These are phyloP conservation scores for Arachnomyces sp. DNA, from an alignment of 2,329 filamentous ascomycete genomes.

Conservation along the genomic window DNA sequence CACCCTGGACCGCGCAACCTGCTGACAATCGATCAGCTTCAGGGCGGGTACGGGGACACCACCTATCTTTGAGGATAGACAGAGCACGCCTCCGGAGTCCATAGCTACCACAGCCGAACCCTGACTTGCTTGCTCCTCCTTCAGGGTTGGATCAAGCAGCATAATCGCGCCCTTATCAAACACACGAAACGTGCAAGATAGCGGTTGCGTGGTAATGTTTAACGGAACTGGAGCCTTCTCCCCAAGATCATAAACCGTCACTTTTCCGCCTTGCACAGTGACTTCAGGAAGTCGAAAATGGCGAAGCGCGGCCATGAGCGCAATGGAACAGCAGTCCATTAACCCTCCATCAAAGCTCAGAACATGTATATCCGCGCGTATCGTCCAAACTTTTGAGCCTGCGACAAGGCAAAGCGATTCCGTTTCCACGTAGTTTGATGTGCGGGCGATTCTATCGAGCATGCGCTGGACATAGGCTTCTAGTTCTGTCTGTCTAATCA, in stretches of 20 bases:
- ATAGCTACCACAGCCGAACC: slow-evolving; percentile 71
- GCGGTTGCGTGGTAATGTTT: slow-evolving; percentile 83
- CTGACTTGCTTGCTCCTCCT: slow-evolving; percentile 50
- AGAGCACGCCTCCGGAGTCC: slow-evolving; percentile 84
- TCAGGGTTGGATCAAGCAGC: slow-evolving; percentile 39
- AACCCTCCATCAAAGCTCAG: slow-evolving; percentile 86
- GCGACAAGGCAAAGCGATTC: slow-evolving; percentile 92
- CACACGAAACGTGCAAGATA: slow-evolving; percentile 84
- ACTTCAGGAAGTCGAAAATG: slow-evolving; percentile 91
- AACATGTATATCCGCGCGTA: slow-evolving; percentile 87
- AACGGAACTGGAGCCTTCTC: slow-evolving; percentile 87
- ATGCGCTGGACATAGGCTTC: slow-evolving; percentile 81
- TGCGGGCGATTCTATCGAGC: slow-evolving; percentile 87
- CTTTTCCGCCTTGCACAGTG: slow-evolving; percentile 71
- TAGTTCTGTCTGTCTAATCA: slow-evolving; percentile 62
- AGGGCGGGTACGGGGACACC: slow-evolving; percentile 76
- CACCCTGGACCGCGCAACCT: slow-evolving; percentile 66
- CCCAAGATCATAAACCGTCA: slow-evolving; percentile 74
- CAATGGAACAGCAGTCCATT: slow-evolving; percentile 77
- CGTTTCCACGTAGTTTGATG: slow-evolving; percentile 86
- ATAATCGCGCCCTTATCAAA: slow-evolving; percentile 48
- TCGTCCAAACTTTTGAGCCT: slow-evolving; percentile 81
- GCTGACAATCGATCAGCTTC: slow-evolving; percentile 67
- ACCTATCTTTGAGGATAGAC: slow-evolving; percentile 84
- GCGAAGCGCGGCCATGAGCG: slow-evolving; percentile 76